phyloP scores from a whole-genome alignment of 2,329 filamentous ascomycete genomes.

The Ceratocystis destructans region DNA sequence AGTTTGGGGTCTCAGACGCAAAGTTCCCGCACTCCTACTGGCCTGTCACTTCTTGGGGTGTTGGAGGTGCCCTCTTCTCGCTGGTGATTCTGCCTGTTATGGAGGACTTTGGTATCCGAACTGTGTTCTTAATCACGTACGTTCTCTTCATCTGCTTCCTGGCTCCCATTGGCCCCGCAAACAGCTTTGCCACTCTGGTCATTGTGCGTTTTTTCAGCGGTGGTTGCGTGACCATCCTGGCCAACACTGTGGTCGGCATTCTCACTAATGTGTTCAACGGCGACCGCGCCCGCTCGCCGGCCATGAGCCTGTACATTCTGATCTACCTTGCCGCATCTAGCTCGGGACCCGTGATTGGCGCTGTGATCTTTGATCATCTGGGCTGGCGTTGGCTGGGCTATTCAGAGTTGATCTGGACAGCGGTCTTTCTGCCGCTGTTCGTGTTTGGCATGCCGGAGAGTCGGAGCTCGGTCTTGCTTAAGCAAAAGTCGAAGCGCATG shows the following conservation, averaged over 20 bases:
- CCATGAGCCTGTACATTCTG: constrained; percentile 22
- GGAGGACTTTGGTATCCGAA: constrained; percentile 27
- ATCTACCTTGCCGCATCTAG: constrained; percentile 22
- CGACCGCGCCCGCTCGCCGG: constrained; percentile 23
- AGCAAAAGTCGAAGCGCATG: constrained; percentile 14
- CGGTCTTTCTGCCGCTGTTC: constrained; percentile 29
- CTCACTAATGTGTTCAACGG: constrained; percentile 24
- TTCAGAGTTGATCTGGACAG: constrained; percentile 31
- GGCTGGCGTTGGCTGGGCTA: constrained; percentile 28
- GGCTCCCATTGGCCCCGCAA: constrained; percentile 11
- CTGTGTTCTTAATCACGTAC: constrained; percentile 22
- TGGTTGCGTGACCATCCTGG: constrained; percentile 23
- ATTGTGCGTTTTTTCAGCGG: constrained; percentile 24
- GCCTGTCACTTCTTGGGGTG: constrained; percentile 21
- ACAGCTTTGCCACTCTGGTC: constrained; percentile 18
- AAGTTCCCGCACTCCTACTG: constrained; percentile 18
- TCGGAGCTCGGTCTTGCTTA: constrained; percentile 9
- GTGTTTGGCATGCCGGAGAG: constrained; percentile 16
- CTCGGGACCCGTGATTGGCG: constrained; percentile 26
- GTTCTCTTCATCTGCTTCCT: constrained; percentile 22
- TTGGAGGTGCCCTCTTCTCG: constrained; percentile 31
- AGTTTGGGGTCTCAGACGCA: constrained; percentile 21
- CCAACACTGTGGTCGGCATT: constrained; percentile 23
- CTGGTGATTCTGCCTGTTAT: constrained; percentile 31
- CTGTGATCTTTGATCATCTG: constrained; percentile 23